Evolutionary conservation across 371 early-diverging fungal species (phyloP).

Genomic region (Mucor lusitanicus): DNA sequence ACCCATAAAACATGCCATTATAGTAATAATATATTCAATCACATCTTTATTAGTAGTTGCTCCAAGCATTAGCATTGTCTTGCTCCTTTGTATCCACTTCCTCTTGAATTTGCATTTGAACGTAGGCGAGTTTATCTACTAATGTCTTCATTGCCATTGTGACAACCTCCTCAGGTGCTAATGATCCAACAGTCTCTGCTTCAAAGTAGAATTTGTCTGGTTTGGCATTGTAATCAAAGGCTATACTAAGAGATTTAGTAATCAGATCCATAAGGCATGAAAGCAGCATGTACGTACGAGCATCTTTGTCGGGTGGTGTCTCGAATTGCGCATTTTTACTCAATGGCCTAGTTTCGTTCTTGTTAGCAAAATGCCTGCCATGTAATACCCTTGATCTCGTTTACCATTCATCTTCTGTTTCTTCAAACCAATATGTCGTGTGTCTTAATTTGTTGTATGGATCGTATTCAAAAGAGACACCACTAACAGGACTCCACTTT

Average conservation of each 20-base stretch:
- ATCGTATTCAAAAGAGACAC: constrained; percentile 97
- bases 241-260: constrained; percentile 25
- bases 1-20: not conserved
- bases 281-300: constrained; percentile 42
- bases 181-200: constrained; percentile 89
- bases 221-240: constrained; percentile 87
- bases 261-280: not conserved
- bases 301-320: constrained; percentile 60
- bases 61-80: constrained; percentile 33
- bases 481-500: constrained; percentile 98
- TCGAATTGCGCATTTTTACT: constrained; percentile 77
- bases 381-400: not conserved
- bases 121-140: constrained; percentile 78
- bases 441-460: constrained; percentile 94
- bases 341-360: constrained; percentile 53
- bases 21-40: not conserved
- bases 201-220: constrained; percentile 88
- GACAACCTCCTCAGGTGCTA: constrained; percentile 88
- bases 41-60: constrained; percentile 20
- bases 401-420: constrained; percentile 85
- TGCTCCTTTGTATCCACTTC: constrained; percentile 55
- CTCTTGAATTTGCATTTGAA: constrained; percentile 77
- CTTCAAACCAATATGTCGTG: constrained; percentile 96
- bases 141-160: constrained; percentile 79
- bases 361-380: not conserved